These are phyloP conservation scores for Isatis tinctoria DNA, from an alignment of 345 rosid genomes.

Conservation along the genomic window DNA sequence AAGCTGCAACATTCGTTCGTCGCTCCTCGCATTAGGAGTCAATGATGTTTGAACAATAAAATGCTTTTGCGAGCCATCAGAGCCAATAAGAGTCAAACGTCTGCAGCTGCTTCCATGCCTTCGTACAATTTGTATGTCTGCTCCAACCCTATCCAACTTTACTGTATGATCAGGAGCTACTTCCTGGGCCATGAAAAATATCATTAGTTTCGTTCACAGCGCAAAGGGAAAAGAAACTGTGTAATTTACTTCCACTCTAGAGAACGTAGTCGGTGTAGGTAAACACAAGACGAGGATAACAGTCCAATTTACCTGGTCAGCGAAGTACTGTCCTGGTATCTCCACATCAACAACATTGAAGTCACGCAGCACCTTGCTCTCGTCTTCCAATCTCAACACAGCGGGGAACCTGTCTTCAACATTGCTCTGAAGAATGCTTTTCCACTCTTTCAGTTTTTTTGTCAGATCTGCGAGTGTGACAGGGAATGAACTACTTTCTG, in stretches of 20 bases:
- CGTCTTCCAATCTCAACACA: conserved; percentile 93
- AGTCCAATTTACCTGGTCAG: conserved; percentile 62
- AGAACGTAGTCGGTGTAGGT: not conserved
- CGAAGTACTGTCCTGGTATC: conserved; percentile 97
- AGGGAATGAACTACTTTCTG: conserved; percentile 87
- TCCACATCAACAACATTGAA: conserved; percentile 97
- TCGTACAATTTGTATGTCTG: conserved; percentile 91
- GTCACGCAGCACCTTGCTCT: conserved; percentile 86
- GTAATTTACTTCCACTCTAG: not conserved
- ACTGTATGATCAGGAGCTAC: conserved; percentile 91
- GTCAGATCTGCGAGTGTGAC: conserved; percentile 87
- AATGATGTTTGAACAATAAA: conserved; percentile 97
- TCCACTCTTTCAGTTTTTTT: conserved; percentile 87
- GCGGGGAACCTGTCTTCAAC: conserved; percentile 97
- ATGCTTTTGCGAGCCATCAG: conserved; percentile 95
- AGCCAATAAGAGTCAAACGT: conserved; percentile 89
- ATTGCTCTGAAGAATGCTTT: conserved; percentile 92
- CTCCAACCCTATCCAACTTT: conserved; percentile 88
- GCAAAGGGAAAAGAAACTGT: not conserved
- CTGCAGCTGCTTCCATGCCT: conserved; percentile 99
- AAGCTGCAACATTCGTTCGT: conserved; percentile 93
- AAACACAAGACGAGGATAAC: too few species aligned
- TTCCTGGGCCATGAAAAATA: conserved; percentile 50
- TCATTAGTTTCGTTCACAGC: conserved; percentile 10
- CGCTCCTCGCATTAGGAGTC: conserved; percentile 99